phyloP scores from a whole-genome alignment of 202 grass and related monocot genomes.

The Digitaria exilis region DNA sequence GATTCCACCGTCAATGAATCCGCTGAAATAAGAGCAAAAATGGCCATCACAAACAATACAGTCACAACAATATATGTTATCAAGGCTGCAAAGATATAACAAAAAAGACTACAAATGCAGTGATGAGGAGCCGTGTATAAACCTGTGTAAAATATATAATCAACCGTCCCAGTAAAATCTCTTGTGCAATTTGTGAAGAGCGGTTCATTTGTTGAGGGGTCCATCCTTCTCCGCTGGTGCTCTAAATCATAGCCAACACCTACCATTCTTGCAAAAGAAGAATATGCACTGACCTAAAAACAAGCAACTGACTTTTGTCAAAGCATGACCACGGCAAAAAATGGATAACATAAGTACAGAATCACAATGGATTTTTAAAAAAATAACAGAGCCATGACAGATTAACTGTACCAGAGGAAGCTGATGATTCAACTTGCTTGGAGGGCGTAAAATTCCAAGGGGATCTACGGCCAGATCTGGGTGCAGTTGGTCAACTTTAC shows the following conservation, averaged over 20 bases:
- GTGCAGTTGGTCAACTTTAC: conserved; percentile 93
- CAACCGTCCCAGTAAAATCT: conserved; percentile 91
- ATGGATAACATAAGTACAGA: conserved; percentile 1
- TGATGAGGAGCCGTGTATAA: background rate
- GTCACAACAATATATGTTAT: background rate
- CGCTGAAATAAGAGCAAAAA: conserved; percentile 56
- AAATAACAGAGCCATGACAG: conserved; percentile 22
- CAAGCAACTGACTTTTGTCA: conserved; percentile 41
- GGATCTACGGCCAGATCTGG: conserved; percentile 91
- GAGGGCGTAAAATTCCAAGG: conserved; percentile 79
- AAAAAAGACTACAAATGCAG: conserved; percentile 24
- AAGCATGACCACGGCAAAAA: conserved; percentile 25
- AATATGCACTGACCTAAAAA: conserved; percentile 93
- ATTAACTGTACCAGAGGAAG: conserved; percentile 83
- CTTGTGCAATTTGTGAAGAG: conserved; percentile 97
- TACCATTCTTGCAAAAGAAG: conserved; percentile 87
- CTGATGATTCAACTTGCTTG: conserved; percentile 90
- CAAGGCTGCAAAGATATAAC: conserved; percentile 15
- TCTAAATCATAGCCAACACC: conserved; percentile 69
- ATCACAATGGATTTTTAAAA: conserved; percentile 28
- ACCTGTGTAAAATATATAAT: conserved; percentile 99
- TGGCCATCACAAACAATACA: conserved; percentile 26
- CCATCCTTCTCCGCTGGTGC: conserved; percentile 92
- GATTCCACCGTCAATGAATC: conserved; percentile 96
- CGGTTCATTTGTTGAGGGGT: conserved; percentile 89